Percentiles rank a stretch among this genome's conserved stretches.
phyloP scores from a whole-genome alignment of 768 basidiomycete species.

The Exsudoporus frostii region DNA sequence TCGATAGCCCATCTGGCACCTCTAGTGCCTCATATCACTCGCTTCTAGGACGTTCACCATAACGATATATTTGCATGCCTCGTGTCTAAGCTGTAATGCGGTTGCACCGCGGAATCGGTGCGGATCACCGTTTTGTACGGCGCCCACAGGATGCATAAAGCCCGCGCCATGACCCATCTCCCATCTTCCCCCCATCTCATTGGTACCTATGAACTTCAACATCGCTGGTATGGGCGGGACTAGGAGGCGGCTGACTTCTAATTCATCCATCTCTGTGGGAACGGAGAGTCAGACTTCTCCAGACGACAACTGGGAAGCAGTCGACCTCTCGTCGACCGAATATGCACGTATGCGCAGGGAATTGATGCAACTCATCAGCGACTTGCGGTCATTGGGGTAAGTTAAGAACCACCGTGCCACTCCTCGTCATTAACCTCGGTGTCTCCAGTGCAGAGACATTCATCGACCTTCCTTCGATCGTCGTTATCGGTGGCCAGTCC shows the following conservation, averaged over 20 bases:
- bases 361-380: constrained; percentile 37
- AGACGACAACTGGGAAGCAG: constrained; percentile 12
- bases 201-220: background rate
- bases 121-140: background rate
- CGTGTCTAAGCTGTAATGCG: background rate
- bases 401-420: background rate
- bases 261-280: background rate
- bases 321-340: constrained; percentile 30
- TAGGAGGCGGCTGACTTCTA: background rate
- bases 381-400: constrained; percentile 42
- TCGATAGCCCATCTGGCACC: background rate
- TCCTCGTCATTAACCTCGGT: background rate
- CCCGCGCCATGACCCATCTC: background rate
- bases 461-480: constrained; percentile 49
- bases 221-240: background rate
- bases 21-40: background rate
- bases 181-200: background rate
- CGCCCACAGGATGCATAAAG: constrained; percentile 11
- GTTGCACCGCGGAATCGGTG: too few species aligned
- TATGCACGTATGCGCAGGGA: constrained; percentile 41
- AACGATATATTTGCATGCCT: background rate
- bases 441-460: constrained; percentile 34
- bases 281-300: constrained; percentile 6
- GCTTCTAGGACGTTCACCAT: constrained; percentile 3
- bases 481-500: constrained; percentile 56